Evolutionary conservation across 1,139 yeast genomes (phyloP).

Genomic region (Taphrina confusa): DNA sequence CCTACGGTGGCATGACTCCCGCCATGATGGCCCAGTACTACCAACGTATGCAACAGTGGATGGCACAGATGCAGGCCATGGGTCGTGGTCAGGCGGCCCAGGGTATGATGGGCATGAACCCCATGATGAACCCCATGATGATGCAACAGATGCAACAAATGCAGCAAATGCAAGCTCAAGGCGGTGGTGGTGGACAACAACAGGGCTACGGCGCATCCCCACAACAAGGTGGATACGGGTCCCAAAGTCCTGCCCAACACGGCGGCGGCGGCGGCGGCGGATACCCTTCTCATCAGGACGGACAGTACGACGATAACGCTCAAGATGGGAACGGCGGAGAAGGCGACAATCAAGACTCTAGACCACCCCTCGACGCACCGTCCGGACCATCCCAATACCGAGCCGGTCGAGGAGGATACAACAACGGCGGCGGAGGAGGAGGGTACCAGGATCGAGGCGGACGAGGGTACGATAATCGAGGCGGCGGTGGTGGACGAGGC

Average conservation of each 20-base stretch:
- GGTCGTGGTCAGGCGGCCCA: conserved; percentile 42
- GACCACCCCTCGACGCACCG: conserved; percentile 32
- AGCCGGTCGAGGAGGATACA: conserved; percentile 38
- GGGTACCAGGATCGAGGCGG: conserved; percentile 39
- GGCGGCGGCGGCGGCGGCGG: too few species aligned
- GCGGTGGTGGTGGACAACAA: conserved; percentile 24
- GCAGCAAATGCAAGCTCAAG: conserved; percentile 46
- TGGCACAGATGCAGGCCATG: conserved; percentile 60
- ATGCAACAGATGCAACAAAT: conserved; percentile 47
- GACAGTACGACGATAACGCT: conserved; percentile 25
- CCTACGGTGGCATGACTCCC: conserved; percentile 63
- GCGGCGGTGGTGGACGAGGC: conserved; percentile 41
- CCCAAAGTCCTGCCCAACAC: conserved; percentile 13
- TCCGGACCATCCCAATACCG: conserved; percentile 22
- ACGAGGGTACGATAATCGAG: conserved; percentile 21
- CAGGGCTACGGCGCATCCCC: conserved; percentile 32
- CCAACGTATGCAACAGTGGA: conserved; percentile 80
- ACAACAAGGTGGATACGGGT: conserved; percentile 29
- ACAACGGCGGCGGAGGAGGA: conserved; percentile 40
- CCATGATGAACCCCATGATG: conserved; percentile 38
- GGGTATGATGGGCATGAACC: conserved; percentile 45
- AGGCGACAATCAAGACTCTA: conserved; percentile 2
- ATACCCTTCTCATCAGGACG: conserved; percentile 15
- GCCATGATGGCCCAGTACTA: conserved; percentile 87
- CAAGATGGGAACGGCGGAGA: conserved; percentile 15